phyloP scores from a whole-genome alignment of 2,329 filamentous ascomycete genomes.

The Sclerotinia minor region DNA sequence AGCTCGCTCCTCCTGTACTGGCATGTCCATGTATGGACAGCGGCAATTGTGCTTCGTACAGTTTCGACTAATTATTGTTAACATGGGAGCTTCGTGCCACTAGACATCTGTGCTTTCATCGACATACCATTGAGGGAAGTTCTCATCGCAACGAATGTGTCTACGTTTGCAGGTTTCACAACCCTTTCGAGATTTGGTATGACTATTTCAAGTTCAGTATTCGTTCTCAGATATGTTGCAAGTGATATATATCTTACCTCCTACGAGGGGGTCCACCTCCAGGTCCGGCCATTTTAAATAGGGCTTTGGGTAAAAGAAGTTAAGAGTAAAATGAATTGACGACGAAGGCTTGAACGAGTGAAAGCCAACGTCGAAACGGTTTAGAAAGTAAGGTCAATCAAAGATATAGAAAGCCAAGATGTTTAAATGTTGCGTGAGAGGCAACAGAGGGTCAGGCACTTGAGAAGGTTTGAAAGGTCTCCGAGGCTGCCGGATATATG shows the following conservation, averaged over 20 bases:
- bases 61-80: slow-evolving; percentile 68
- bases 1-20: slow-evolving; percentile 63
- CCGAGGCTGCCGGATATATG: slow-evolving; percentile 38
- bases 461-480: slow-evolving; percentile 27
- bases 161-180: slow-evolving; percentile 97
- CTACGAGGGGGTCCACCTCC: slow-evolving; percentile 87
- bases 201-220: slow-evolving; percentile 55
- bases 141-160: slow-evolving; percentile 97
- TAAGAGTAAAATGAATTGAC: slow-evolving; percentile 35
- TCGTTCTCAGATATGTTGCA: neutral
- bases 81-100: slow-evolving; percentile 15
- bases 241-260: slow-evolving; percentile 49
- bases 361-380: slow-evolving; percentile 40
- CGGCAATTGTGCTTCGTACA: slow-evolving; percentile 99
- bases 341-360: slow-evolving; percentile 44
- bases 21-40: slow-evolving; percentile 94
- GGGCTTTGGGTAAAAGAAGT: slow-evolving; percentile 32
- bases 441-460: slow-evolving; percentile 31
- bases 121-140: slow-evolving; percentile 89
- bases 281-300: slow-evolving; percentile 76
- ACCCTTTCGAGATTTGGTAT: slow-evolving; percentile 98
- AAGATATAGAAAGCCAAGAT: slow-evolving; percentile 24
- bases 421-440: slow-evolving; percentile 13
- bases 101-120: slow-evolving; percentile 25
- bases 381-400: slow-evolving; percentile 26